A percentile compares a stretch with the other conserved stretches of the same genome.
Evolutionary conservation across 169 alveolate genomes (phyloP).

Genomic region (Plasmodium knowlesi): DNA sequence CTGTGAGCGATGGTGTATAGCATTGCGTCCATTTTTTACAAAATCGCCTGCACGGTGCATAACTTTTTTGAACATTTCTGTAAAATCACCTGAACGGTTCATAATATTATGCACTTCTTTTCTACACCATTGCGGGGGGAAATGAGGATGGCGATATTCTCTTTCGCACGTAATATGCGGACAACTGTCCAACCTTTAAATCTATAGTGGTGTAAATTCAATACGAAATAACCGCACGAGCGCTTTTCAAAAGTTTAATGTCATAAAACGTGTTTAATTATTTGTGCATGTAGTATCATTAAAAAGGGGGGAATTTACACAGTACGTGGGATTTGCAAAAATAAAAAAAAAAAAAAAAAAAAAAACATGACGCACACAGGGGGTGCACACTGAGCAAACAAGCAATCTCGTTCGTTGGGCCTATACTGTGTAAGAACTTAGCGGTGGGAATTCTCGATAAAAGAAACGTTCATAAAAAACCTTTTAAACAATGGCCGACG

Average conservation of each 20-base stretch:
- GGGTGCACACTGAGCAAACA: neutral
- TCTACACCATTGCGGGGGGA: neutral
- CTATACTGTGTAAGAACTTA: neutral
- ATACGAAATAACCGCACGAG: neutral
- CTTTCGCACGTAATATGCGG: neutral
- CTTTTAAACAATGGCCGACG: conserved; percentile 97
- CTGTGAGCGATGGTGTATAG: neutral
- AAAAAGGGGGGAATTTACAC: neutral
- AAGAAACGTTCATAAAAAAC: neutral
- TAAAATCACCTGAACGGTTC: neutral
- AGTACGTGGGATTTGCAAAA: neutral
- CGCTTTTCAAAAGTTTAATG: neutral
- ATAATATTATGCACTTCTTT: neutral
- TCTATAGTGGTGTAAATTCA: neutral
- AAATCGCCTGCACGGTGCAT: neutral
- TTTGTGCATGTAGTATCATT: neutral
- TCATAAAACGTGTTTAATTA: neutral
- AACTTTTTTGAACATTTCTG: too few species aligned
- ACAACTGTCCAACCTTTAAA: neutral
- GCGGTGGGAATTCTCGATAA: neutral
- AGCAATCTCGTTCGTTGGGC: neutral
- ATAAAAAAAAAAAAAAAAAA: neutral
- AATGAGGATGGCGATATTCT: neutral
- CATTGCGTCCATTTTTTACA: neutral
- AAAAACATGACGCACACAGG: neutral